Base-by-base conservation (phyloP, 139 green algal genomes). In the Volvox africanus region DNA sequence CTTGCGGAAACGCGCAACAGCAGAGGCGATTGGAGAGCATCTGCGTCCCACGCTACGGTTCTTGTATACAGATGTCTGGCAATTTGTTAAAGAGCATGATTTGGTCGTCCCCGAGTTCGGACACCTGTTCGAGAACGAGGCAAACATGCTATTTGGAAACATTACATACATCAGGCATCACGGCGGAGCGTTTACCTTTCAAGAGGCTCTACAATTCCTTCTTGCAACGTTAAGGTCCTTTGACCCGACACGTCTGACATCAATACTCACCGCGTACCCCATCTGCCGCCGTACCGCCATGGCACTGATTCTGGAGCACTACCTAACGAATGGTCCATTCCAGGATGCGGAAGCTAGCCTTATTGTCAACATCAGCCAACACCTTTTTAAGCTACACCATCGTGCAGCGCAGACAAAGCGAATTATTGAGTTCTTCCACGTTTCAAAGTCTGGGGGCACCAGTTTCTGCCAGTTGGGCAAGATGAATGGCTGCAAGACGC, bases 381-480 rank as follows among this genome's bases (percentile, higher is more conserved):
- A 36, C 2, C 76, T 91, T 30, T 86, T 80, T 28, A 3, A 80
- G 26, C 24, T 91, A 77, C 87, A 91, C 61, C 33, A 71, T 21
- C 76, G 33, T 76, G 87, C 76, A 1, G 87, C 87, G 18, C 61
- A 61, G 76, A 91, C 76, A 0, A 91, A 91, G 87, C 87, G 87
- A 24, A 91, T 91, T 26, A 30, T 91, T 14, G 87, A 91, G 87
- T 91, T 91, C 76, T 86, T 91, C 55, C 87, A 91, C 67, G 87
- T 91, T 16, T 91, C 87, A 0, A 91, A 91, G 35, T 91, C 87
- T 14, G 87, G 87, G 5, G 87, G 87, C 13, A 91, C 87, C 61
- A 91, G 61, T 77, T 86, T 91, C 24, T 91, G 87, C 87, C 87
- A 91, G 61, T 62, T 91, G 24, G 87, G 87, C 87, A 22, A 12